Evolutionary conservation across 2,329 filamentous ascomycete genomes (phyloP), one percentile per base, ranked within the genome.

Genomic region (Ustulina deusta): DNA sequence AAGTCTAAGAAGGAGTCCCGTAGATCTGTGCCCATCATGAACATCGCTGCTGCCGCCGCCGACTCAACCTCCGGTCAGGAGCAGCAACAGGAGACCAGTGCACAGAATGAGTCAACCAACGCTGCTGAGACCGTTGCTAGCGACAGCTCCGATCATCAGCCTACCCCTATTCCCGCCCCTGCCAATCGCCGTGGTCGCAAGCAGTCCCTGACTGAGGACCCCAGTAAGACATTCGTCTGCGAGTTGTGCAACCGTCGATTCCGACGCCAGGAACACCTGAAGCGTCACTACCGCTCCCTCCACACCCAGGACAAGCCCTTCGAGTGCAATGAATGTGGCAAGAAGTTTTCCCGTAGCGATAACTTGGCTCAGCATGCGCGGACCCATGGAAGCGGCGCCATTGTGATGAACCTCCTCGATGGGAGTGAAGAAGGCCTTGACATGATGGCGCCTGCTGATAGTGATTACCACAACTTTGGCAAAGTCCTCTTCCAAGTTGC

Each of bases 291-390:
- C 86, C 91, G 96, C 74, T 98, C 96, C 66, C 93, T 99, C 55
- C 96, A 99, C 86, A 99, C 96, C 1, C 91, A 97, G 78, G 96
- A 98, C 80, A 99, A 98, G 90, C 96, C 96, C 5, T 99, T 98
- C 77, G 93, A 97, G 83, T 99, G 96, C 86, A 89, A 90, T 73
- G 95, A 99, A 83, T 99, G 96, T 78, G 95, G 96, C 75, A 99
- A 99, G 91, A 97, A 97, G 86, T 99, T 98, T 84, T 98, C 95
- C 22, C 91, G 96, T 76, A 97, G 93, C 75, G 96, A 99, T 83
- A 99, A 99, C 85, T 88, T 99, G 17, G 93, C 94, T 27, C 96
- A 99, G 83, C 96, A 99, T 79, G 91, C 96, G 71, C 90, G 96
- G 71, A 99, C 96, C 4, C 96, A 99, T 78, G 94, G 94, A 64